These are phyloP conservation scores for Metschnikowia gelsemii DNA, from an alignment of 805 yeast genomes.

Conservation along the genomic window DNA sequence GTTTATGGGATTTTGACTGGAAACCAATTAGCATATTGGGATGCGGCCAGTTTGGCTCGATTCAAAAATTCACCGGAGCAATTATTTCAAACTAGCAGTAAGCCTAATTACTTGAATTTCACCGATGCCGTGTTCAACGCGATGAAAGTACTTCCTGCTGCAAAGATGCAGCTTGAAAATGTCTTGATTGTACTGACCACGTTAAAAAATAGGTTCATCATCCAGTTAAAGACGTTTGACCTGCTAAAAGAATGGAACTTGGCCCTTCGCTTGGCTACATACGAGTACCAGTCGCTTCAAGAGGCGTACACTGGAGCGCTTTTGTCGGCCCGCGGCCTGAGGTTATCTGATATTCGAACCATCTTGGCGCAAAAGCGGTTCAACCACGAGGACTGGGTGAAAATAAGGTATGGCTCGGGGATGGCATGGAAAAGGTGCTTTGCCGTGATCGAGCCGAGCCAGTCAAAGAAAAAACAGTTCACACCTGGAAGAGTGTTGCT, in stretches of 20 bases:
- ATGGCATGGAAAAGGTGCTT: constrained; percentile 97
- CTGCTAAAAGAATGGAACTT: constrained; percentile 76
- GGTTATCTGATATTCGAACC: constrained; percentile 81
- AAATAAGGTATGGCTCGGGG: constrained; percentile 93
- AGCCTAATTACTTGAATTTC: constrained; percentile 86
- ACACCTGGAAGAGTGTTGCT: constrained; percentile 70
- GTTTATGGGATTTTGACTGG: constrained; percentile 92
- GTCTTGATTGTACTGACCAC: constrained; percentile 91
- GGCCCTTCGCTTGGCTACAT: constrained; percentile 76
- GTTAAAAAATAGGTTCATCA: constrained; percentile 77
- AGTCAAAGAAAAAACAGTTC: constrained; percentile 46
- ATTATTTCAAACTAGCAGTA: constrained; percentile 57
- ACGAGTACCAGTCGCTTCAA: constrained; percentile 80
- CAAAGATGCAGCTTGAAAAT: constrained; percentile 61
- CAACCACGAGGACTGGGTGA: constrained; percentile 90
- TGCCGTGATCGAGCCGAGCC: constrained; percentile 80
- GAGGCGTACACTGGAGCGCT: constrained; percentile 97
- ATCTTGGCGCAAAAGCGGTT: constrained; percentile 82
- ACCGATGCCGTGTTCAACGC: constrained; percentile 87
- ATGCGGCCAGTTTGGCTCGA: constrained; percentile 62
- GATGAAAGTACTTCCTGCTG: constrained; percentile 62
- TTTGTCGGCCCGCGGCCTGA: constrained; percentile 85
- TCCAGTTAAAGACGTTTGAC: constrained; percentile 70
- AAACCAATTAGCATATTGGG: constrained; percentile 91
- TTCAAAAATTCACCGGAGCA: constrained; percentile 53